These are phyloP conservation scores for Pseudoneurospora amorphoporcata DNA, from an alignment of 495 filamentous ascomycete genomes.

Conservation along the genomic window DNA sequence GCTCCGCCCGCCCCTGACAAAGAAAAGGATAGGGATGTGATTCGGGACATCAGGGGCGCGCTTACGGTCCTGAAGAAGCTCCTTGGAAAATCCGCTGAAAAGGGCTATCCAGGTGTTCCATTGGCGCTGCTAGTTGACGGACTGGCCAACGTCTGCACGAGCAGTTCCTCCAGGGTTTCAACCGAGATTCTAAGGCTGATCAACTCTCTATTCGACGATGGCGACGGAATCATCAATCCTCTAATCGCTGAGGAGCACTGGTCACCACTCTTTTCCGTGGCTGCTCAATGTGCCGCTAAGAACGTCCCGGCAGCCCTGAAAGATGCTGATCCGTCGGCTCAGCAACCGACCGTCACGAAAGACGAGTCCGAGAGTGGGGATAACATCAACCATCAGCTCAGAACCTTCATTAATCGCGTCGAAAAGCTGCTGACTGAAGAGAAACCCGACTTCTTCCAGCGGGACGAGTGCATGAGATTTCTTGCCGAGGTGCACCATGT, in stretches of 20 bases:
- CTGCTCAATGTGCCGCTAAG: conserved; percentile 32
- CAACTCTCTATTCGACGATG: conserved; percentile 38
- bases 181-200: conserved; percentile 47
- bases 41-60: conserved; percentile 53
- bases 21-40: conserved; percentile 40
- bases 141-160: conserved; percentile 47
- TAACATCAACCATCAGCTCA: conserved; percentile 26
- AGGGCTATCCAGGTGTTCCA: conserved; percentile 53
- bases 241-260: conserved; percentile 44
- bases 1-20: conserved; percentile 37
- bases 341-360: conserved; percentile 4
- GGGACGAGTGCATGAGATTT: conserved; percentile 56
- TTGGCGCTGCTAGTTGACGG: conserved; percentile 48
- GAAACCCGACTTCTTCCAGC: conserved; percentile 40
- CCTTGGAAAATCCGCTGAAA: conserved; percentile 45
- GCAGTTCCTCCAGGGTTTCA: conserved; percentile 34
- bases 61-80: conserved; percentile 59
- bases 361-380: conserved; percentile 22
- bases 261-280: conserved; percentile 38
- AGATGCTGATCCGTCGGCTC: conserved; percentile 2
- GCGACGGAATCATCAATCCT: conserved; percentile 29
- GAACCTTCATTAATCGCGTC: conserved; percentile 27
- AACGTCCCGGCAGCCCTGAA: conserved; percentile 13
- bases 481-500: conserved; percentile 49
- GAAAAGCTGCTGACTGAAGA: conserved; percentile 30